Evolutionary conservation across 164 flowering plant genomes (phyloP).

Genomic region (Hamamelis virginiana): DNA sequence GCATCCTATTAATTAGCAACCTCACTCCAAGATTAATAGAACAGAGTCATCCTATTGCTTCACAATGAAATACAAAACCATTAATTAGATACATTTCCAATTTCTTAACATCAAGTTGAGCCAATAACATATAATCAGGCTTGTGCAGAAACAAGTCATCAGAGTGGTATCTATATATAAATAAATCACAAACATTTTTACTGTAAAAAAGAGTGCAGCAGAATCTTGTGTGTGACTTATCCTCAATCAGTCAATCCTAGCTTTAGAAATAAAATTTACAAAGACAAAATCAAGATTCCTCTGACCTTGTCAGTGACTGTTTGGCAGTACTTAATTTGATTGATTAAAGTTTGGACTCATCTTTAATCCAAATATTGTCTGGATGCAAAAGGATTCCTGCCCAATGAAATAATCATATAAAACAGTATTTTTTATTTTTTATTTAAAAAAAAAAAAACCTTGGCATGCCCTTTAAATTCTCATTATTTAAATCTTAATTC

Average conservation of each 20-base stretch:
- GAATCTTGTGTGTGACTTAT: conserved; percentile 2
- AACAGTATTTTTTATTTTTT: too few species aligned
- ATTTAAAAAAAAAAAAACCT: too few species aligned
- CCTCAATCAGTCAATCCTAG: too few species aligned
- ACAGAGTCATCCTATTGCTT: too few species aligned
- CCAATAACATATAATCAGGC: neutral
- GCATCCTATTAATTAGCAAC: too few species aligned
- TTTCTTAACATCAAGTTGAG: neutral
- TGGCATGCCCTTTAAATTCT: too few species aligned
- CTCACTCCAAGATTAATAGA: too few species aligned
- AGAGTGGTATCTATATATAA: neutral
- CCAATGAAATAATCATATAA: neutral
- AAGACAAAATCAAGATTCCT: conserved; percentile 28
- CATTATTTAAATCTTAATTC: too few species aligned
- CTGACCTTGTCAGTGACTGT: conserved; percentile 6
- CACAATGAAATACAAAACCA: too few species aligned
- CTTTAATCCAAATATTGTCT: conserved; percentile 10
- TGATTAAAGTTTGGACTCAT: conserved; percentile 2
- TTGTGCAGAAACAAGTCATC: conserved; percentile 9
- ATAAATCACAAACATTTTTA: neutral
- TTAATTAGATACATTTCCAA: too few species aligned
- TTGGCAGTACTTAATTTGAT: neutral
- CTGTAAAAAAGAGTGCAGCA: neutral
- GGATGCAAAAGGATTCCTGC: conserved; percentile 10
- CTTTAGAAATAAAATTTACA: neutral